These are phyloP conservation scores for Colletotrichum magnum DNA, from an alignment of 2,329 filamentous ascomycete genomes.

Conservation along the genomic window DNA sequence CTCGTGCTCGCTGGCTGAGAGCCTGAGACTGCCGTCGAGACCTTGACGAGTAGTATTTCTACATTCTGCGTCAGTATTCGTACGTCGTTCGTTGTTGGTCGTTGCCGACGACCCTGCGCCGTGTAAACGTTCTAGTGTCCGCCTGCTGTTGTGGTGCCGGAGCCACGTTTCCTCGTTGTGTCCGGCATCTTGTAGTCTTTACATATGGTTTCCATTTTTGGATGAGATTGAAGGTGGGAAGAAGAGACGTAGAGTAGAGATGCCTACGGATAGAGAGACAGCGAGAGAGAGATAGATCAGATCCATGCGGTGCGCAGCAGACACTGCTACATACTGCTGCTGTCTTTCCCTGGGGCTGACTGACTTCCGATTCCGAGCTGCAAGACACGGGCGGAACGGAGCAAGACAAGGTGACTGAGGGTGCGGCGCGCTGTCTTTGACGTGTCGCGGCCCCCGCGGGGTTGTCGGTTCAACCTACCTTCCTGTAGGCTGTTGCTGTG, in stretches of 20 bases:
- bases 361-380: slow-evolving; percentile 20
- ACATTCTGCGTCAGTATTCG: too few species aligned
- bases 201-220: too few species aligned
- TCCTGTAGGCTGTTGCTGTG: too few species aligned
- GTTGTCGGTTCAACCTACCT: slow-evolving; percentile 26
- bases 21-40: neutral
- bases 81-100: neutral
- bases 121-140: neutral
- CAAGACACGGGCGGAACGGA: slow-evolving; percentile 24
- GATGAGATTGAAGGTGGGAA: too few species aligned
- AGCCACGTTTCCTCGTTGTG: slow-evolving; percentile 23
- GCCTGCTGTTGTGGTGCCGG: slow-evolving; percentile 3
- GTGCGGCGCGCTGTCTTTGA: slow-evolving; percentile 10
- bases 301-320: too few species aligned
- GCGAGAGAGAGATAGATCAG: neutral
- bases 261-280: too few species aligned
- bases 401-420: slow-evolving; percentile 15
- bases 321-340: neutral
- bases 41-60: too few species aligned
- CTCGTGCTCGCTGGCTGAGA: neutral
- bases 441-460: neutral
- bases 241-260: neutral
- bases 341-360: slow-evolving; percentile 27
- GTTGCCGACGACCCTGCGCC: neutral
- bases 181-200: neutral